Percentiles rank a stretch among this genome's conserved stretches.
phyloP scores from a whole-genome alignment of 305 asterid genomes.

The Rubia tinctorum region DNA sequence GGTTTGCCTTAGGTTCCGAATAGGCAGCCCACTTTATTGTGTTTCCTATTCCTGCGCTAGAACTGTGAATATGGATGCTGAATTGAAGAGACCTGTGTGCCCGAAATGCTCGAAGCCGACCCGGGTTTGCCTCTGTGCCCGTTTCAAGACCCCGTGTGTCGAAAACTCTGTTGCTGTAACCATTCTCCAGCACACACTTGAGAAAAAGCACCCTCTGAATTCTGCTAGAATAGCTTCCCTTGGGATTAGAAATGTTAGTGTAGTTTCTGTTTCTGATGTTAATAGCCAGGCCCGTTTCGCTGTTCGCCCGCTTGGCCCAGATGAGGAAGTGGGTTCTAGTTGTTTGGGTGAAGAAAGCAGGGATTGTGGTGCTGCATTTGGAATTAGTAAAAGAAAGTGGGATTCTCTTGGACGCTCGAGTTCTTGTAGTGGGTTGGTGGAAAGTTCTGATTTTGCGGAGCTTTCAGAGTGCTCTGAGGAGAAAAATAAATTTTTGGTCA shows the following conservation, averaged over 20 bases:
- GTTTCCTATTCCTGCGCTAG: slow-evolving; percentile 24
- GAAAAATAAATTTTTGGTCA: not conserved
- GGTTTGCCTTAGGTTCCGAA: slow-evolving; percentile 15
- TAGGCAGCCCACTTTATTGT: slow-evolving; percentile 23
- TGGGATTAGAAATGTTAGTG: slow-evolving; percentile 51
- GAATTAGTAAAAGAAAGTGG: slow-evolving; percentile 17
- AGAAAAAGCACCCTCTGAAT: slow-evolving; percentile 77
- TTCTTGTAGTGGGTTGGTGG: slow-evolving; percentile 2
- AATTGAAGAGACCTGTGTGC: slow-evolving; percentile 65
- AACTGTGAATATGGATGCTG: slow-evolving; percentile 42
- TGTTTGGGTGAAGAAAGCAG: slow-evolving; percentile 24
- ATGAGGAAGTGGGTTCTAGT: slow-evolving; percentile 4
- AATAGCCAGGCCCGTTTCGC: slow-evolving; percentile 48
- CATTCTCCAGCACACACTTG: slow-evolving; percentile 71
- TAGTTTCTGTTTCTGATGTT: slow-evolving; percentile 60
- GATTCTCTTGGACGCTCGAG: not conserved
- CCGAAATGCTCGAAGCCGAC: slow-evolving; percentile 67
- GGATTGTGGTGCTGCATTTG: slow-evolving; percentile 36
- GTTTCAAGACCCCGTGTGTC: slow-evolving; percentile 45
- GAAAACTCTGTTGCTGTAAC: slow-evolving; percentile 61
- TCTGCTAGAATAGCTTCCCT: slow-evolving; percentile 65
- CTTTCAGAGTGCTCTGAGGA: slow-evolving; percentile 9
- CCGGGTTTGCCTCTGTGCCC: slow-evolving; percentile 61
- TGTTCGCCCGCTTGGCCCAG: slow-evolving; percentile 28
- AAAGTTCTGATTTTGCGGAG: slow-evolving; percentile 8